A percentile compares a stretch with the other conserved stretches of the same genome.
Conservation (phyloP, 1,284 basidiomycete genomes). For the Polyporus tsugae region DNA sequence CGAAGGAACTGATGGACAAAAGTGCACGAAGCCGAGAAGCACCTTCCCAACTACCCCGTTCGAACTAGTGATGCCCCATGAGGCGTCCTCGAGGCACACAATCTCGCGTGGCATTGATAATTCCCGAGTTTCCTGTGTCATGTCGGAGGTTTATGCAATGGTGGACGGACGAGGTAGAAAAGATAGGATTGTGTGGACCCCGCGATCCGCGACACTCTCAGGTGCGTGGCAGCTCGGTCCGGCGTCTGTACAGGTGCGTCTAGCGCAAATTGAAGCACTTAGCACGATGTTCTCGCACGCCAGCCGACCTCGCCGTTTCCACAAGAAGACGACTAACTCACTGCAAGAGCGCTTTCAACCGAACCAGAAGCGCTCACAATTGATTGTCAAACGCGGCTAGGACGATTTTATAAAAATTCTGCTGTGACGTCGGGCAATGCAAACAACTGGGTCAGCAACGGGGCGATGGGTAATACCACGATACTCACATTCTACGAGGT, state of each 20-base stretch:
- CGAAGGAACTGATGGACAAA: background rate
- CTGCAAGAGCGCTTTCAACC: background rate
- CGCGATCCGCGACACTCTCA: background rate
- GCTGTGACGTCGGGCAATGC: background rate
- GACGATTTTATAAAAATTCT: background rate
- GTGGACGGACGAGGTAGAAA: background rate
- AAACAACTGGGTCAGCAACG: background rate
- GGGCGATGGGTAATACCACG: background rate
- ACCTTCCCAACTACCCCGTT: background rate
- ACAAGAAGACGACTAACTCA: background rate
- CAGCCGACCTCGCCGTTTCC: background rate
- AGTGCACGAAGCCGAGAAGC: background rate
- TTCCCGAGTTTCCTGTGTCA: background rate
- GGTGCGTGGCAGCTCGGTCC: background rate
- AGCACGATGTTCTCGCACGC: background rate
- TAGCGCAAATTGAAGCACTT: background rate
- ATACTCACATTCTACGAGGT: background rate
- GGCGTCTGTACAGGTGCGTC: background rate
- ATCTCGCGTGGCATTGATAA: background rate
- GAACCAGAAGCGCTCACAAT: background rate
- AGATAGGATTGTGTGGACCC: background rate
- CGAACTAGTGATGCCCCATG: background rate
- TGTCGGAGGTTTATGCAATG: slow-evolving; percentile 12
- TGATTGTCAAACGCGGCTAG: too few relatives aligned
- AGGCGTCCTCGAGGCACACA: slow-evolving; percentile 5